Evolutionary conservation across 2,329 filamentous ascomycete species (phyloP).

Genomic region (Talaromyces sp.): DNA sequence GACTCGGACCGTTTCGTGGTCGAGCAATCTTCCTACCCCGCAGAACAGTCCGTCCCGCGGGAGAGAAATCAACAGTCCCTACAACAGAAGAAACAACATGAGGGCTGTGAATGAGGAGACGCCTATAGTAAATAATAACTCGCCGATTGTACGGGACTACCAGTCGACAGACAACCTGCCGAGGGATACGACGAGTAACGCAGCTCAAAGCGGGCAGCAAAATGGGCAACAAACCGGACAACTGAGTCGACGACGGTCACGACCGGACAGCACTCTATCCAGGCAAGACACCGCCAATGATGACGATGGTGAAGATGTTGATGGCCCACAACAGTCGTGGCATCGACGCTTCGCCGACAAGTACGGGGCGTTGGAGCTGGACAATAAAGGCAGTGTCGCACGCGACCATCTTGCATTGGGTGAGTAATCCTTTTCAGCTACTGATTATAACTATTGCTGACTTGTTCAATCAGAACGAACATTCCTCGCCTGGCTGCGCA

Average conservation of each 20-base stretch:
- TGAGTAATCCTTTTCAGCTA: conserved; percentile 23
- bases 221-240: neutral
- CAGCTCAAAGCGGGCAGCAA: conserved; percentile 1
- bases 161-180: conserved; percentile 25
- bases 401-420: conserved; percentile 61
- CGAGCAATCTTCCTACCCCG: conserved; percentile 5
- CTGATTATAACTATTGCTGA: neutral
- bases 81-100: neutral
- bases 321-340: conserved; percentile 27
- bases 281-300: neutral
- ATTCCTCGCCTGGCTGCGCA: conserved; percentile 65
- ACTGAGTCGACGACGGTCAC: neutral
- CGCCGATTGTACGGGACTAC: conserved; percentile 23
- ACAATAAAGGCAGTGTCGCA: conserved; percentile 64
- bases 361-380: conserved; percentile 59
- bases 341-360: conserved; percentile 51
- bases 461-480: conserved; percentile 50
- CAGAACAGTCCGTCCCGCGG: neutral
- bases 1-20: conserved; percentile 20
- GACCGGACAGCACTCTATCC: neutral
- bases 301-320: conserved; percentile 3
- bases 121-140: conserved; percentile 25
- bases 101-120: conserved; percentile 24
- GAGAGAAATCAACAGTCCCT: neutral
- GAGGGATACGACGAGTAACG: conserved; percentile 12